Percentiles rank a stretch among this genome's conserved stretches.
Evolutionary conservation across 106 monocot genomes (phyloP).

Genomic region (Narthecium ossifragum): DNA sequence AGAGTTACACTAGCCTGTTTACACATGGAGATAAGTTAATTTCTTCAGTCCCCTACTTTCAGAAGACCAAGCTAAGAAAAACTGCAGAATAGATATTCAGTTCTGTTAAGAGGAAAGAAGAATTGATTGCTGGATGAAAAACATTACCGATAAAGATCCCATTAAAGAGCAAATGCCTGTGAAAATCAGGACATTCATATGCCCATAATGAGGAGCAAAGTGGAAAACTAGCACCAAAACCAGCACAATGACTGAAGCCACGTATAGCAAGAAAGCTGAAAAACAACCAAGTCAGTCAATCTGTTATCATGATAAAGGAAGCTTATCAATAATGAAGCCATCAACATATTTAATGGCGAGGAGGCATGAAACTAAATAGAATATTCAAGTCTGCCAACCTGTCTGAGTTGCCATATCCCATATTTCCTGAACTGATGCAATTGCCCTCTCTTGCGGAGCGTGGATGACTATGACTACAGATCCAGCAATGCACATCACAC

Average conservation of each 20-base stretch:
- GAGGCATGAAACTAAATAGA: not conserved
- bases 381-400: conserved; percentile 17
- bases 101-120: not conserved
- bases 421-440: conserved; percentile 72
- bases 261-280: conserved; percentile 79
- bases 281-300: conserved; percentile 15
- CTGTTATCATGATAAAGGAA: not conserved
- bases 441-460: conserved; percentile 68
- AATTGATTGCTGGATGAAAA: not conserved
- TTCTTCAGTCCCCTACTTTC: not conserved
- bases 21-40: not conserved
- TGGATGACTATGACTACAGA: conserved; percentile 73
- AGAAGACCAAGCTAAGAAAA: too few species aligned
- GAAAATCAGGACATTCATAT: conserved; percentile 65
- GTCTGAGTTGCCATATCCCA: conserved; percentile 78
- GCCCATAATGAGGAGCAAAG: conserved; percentile 63
- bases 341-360: not conserved
- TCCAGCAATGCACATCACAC: conserved; percentile 79
- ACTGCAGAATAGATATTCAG: too few species aligned
- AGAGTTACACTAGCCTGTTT: not conserved
- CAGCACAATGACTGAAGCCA: conserved; percentile 56
- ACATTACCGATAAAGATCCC: conserved; percentile 74
- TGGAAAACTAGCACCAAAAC: conserved; percentile 65
- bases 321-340: not conserved
- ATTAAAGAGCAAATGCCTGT: conserved; percentile 75